These are phyloP conservation scores for Soucietia sequanensis DNA, from an alignment of 805 yeast species.

Conservation along the genomic window DNA sequence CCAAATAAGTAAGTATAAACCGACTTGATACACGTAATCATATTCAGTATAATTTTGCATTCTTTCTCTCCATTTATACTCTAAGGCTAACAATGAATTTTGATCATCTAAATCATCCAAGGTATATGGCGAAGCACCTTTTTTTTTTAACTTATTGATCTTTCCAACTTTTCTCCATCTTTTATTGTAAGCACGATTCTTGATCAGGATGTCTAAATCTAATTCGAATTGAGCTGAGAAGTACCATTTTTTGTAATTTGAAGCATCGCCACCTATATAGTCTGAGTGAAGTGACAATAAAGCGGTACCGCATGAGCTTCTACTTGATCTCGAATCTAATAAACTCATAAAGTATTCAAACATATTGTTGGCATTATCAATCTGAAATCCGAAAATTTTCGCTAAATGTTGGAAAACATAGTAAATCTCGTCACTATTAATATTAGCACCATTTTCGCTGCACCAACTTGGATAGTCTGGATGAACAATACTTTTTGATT, in stretches of 20 bases:
- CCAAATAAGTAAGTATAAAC: slow-evolving; percentile 64
- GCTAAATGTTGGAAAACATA: slow-evolving; percentile 58
- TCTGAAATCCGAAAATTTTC: slow-evolving; percentile 80
- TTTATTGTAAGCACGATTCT: slow-evolving; percentile 45
- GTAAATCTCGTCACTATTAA: slow-evolving; percentile 49
- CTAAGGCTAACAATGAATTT: slow-evolving; percentile 17
- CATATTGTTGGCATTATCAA: slow-evolving; percentile 75
- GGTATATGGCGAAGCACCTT: slow-evolving; percentile 28
- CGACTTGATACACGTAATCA: slow-evolving; percentile 65
- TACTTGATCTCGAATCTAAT: slow-evolving; percentile 82
- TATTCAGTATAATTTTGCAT: slow-evolving; percentile 54
- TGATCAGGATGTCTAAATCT: slow-evolving; percentile 57
- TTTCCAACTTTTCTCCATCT: slow-evolving; percentile 28
- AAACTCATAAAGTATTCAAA: slow-evolving; percentile 76
- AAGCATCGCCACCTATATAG: slow-evolving; percentile 85
- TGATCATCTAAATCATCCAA: slow-evolving; percentile 17
- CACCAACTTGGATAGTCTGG: slow-evolving; percentile 27
- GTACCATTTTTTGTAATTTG: slow-evolving; percentile 91
- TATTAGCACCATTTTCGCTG: slow-evolving; percentile 19
- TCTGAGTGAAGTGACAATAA: slow-evolving; percentile 79
- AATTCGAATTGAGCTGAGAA: slow-evolving; percentile 80
- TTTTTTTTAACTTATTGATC: slow-evolving; percentile 19
- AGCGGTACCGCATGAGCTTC: slow-evolving; percentile 72
- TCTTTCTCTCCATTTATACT: slow-evolving; percentile 60
- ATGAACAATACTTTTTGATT: no score